Evolutionary conservation across 345 rosid genomes (phyloP).

Genomic region (Geranium rotundifolium): DNA sequence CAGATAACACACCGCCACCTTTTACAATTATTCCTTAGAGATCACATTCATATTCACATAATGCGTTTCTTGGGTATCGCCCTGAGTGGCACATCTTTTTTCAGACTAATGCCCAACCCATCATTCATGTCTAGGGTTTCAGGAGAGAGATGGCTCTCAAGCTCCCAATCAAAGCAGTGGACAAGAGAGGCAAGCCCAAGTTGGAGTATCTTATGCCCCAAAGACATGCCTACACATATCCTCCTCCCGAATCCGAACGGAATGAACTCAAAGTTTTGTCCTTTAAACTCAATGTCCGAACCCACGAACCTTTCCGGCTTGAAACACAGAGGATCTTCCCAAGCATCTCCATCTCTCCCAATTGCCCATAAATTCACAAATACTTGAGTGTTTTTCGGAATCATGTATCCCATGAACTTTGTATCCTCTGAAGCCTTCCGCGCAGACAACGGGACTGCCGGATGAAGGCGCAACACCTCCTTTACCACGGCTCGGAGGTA

Average conservation of each 20-base stretch:
- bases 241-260: conserved; percentile 45
- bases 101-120: conserved; percentile 19
- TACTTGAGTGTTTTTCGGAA: conserved; percentile 41
- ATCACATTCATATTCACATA: no score
- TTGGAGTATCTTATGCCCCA: conserved; percentile 22
- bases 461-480: conserved; percentile 61
- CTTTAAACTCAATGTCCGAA: conserved; percentile 43
- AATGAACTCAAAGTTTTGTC: conserved; percentile 31
- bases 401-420: conserved; percentile 32
- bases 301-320: conserved; percentile 31
- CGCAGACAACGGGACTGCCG: conserved; percentile 52
- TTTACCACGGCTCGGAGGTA: conserved; percentile 30
- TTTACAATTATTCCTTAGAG: no score
- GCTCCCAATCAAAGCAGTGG: conserved; percentile 35
- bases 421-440: conserved; percentile 35
- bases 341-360: conserved; percentile 45
- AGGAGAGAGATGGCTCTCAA: conserved; percentile 19
- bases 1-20: no score
- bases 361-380: conserved; percentile 43
- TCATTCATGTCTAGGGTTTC: conserved; percentile 33
- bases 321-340: conserved; percentile 29
- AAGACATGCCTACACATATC: conserved; percentile 32
- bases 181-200: conserved; percentile 26
- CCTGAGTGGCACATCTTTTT: conserved; percentile 23
- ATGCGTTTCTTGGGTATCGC: conserved; percentile 25